phyloP scores from a whole-genome alignment of 2,329 filamentous ascomycete genomes.

The Aureobasidium sp. region DNA sequence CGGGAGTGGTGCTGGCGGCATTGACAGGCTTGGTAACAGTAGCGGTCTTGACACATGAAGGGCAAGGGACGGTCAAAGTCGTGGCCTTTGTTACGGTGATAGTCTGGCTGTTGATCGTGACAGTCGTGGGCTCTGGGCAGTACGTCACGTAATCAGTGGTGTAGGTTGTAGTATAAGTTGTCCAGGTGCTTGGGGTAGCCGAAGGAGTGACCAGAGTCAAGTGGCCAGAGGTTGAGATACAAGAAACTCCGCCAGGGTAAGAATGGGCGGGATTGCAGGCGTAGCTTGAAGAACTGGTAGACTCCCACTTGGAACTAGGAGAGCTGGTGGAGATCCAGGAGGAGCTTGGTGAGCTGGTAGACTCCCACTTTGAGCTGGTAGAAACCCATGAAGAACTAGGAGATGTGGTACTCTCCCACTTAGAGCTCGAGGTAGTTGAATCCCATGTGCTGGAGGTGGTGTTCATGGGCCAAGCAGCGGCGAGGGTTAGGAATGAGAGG shows the following conservation, averaged over 20 bases:
- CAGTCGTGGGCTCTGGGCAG: constrained; percentile 19
- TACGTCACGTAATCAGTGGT: constrained; percentile 21
- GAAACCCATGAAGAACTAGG: constrained; percentile 19
- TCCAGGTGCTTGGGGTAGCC: neutral
- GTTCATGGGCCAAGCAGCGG: neutral
- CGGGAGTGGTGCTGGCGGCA: neutral
- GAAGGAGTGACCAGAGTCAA: constrained; percentile 20
- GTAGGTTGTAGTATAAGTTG: neutral
- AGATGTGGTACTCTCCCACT: constrained; percentile 13
- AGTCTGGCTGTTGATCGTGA: constrained; percentile 10
- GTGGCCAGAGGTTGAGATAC: constrained; percentile 16
- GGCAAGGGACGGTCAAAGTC: constrained; percentile 14
- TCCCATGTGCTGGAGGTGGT: neutral
- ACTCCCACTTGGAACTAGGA: neutral
- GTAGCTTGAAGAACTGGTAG: constrained; percentile 1
- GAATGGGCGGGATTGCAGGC: constrained; percentile 8
- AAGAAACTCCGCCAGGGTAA: neutral
- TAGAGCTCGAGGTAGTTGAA: neutral
- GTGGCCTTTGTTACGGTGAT: constrained; percentile 16
- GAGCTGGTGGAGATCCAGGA: neutral
- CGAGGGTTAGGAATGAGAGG: neutral
- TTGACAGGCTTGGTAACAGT: neutral
- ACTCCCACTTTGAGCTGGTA: constrained; percentile 7
- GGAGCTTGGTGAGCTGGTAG: neutral
- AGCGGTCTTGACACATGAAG: neutral